These are phyloP conservation scores for Aphanomyces astaci DNA, from an alignment of 352 stramenopile species.

Conservation along the genomic window DNA sequence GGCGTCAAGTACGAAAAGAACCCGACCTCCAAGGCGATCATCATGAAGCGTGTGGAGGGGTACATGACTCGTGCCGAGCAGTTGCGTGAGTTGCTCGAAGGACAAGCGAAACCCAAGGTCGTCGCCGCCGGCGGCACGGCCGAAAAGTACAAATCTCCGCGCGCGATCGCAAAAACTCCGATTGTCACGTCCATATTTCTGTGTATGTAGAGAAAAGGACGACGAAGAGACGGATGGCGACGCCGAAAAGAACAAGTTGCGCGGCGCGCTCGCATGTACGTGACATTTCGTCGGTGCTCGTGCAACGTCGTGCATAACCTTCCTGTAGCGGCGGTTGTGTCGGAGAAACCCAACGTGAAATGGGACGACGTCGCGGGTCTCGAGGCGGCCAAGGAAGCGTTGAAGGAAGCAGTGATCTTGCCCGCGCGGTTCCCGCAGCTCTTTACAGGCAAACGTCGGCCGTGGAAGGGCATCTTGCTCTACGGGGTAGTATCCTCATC, in stretches of 20 bases:
- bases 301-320: background rate
- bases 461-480: slow-evolving; percentile 96
- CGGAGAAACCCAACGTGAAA: slow-evolving; percentile 92
- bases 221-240: slow-evolving; percentile 92
- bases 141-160: slow-evolving; percentile 52
- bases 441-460: slow-evolving; percentile 88
- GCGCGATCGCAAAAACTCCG: too few relatives aligned
- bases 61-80: slow-evolving; percentile 88
- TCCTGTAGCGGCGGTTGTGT: slow-evolving; percentile 64
- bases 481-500: slow-evolving; percentile 85
- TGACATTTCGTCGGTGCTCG: slow-evolving; percentile 27
- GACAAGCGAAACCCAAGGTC: slow-evolving; percentile 43
- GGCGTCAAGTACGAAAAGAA: slow-evolving; percentile 91
- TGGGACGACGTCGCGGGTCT: slow-evolving; percentile 97
- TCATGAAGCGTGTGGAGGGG: slow-evolving; percentile 84
- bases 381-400: slow-evolving; percentile 92
- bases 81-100: slow-evolving; percentile 73
- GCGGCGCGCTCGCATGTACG: slow-evolving; percentile 86
- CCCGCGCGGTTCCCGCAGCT: slow-evolving; percentile 94
- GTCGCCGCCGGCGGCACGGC: slow-evolving; percentile 45
- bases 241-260: slow-evolving; percentile 91
- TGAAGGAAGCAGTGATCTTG: slow-evolving; percentile 99
- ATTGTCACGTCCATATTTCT: background rate
- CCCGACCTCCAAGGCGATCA: slow-evolving; percentile 81
- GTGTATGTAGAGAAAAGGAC: slow-evolving; percentile 63